Evolutionary conservation across 225 moss, liverwort and hornwort genomes (phyloP).

Genomic region (Marchantia polymorpha): DNA sequence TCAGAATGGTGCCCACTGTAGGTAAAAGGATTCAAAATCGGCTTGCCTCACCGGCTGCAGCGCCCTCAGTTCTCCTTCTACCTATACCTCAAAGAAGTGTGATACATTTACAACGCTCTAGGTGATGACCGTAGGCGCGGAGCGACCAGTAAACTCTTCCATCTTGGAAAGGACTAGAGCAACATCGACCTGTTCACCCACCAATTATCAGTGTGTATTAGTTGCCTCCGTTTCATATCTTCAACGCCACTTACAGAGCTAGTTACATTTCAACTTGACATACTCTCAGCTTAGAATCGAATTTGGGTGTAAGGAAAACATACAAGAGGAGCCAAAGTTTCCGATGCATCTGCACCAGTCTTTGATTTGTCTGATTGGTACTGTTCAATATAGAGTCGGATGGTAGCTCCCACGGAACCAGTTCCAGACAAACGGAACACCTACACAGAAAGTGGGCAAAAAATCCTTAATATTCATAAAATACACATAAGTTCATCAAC

Average conservation of each 20-base stretch:
- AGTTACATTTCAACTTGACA: not conserved
- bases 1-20: not conserved
- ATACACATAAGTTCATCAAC: not conserved
- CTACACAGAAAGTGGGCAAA: slow-evolving; percentile 30
- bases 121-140: slow-evolving; percentile 90
- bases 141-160: slow-evolving; percentile 81
- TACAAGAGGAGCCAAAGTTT: slow-evolving; percentile 86
- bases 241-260: not conserved
- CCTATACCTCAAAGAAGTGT: not conserved
- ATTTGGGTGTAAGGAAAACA: slow-evolving; percentile 16
- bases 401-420: slow-evolving; percentile 93
- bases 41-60: slow-evolving; percentile 31
- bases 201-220: not conserved
- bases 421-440: slow-evolving; percentile 96
- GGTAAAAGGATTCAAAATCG: slow-evolving; percentile 6
- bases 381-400: slow-evolving; percentile 95
- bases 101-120: slow-evolving; percentile 27
- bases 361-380: slow-evolving; percentile 75
- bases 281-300: too few species aligned
- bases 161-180: slow-evolving; percentile 86
- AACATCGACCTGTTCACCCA: slow-evolving; percentile 57
- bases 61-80: slow-evolving; percentile 10
- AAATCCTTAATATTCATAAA: not conserved
- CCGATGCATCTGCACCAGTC: slow-evolving; percentile 73
- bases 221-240: not conserved